Percentiles rank a stretch among this genome's conserved stretches.
phyloP scores from a whole-genome alignment of 805 yeast species.

The Sugiyamaella chiloensis region DNA sequence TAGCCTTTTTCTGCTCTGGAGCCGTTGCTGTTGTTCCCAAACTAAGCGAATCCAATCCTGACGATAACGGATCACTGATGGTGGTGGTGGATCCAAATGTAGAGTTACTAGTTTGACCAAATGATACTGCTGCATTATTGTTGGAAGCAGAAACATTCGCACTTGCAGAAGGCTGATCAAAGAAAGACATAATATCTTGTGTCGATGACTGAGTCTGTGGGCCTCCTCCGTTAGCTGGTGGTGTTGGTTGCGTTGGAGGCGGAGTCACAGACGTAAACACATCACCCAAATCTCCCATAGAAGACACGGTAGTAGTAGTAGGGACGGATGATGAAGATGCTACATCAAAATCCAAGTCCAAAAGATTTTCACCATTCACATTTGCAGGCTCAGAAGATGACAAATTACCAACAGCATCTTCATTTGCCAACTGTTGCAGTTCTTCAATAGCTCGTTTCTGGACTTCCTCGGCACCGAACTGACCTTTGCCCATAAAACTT shows the following conservation, averaged over 20 bases:
- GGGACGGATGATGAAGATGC: too few species aligned
- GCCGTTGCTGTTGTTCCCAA: slow-evolving; percentile 4
- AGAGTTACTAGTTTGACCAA: too few species aligned
- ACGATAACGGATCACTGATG: too few species aligned
- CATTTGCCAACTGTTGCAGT: slow-evolving; percentile 69
- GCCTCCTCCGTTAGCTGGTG: neutral
- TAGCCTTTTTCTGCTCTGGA: slow-evolving; percentile 6
- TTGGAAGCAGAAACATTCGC: too few species aligned
- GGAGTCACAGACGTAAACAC: slow-evolving; percentile 41
- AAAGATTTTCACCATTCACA: slow-evolving; percentile 80
- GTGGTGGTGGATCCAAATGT: too few species aligned
- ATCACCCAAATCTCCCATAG: slow-evolving; percentile 74
- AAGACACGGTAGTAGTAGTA: slow-evolving; percentile 32
- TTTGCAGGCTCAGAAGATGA: slow-evolving; percentile 46
- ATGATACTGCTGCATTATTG: too few species aligned
- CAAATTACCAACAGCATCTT: slow-evolving; percentile 49
- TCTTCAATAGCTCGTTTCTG: slow-evolving; percentile 63
- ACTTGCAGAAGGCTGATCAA: slow-evolving; percentile 27
- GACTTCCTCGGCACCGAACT: slow-evolving; percentile 40
- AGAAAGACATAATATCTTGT: slow-evolving; percentile 49
- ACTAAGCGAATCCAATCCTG: too few species aligned
- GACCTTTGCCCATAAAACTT: slow-evolving; percentile 50
- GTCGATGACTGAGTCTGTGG: slow-evolving; percentile 19
- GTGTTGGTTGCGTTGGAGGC: slow-evolving; percentile 14
- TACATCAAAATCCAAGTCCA: slow-evolving; percentile 60